Conservation (phyloP, 2,329 filamentous ascomycete species). For the Aureobasidium sp. region DNA sequence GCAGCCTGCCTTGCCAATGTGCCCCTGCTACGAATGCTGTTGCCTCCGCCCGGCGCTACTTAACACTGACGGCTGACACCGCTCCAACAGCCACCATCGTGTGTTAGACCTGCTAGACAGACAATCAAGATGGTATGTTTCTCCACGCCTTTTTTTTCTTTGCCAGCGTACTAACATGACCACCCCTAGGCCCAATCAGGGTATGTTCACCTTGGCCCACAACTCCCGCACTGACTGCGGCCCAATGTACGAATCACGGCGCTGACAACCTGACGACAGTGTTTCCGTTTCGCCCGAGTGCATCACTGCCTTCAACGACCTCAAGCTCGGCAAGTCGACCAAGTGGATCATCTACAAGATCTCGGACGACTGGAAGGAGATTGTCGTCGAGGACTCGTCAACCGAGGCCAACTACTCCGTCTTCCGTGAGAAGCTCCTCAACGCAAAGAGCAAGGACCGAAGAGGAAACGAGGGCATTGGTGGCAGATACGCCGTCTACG, state of each 20-base stretch:
- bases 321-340: slow-evolving; percentile 68
- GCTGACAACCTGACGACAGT: slow-evolving; percentile 36
- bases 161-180: neutral
- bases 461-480: slow-evolving; percentile 48
- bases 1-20: neutral
- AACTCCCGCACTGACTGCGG: slow-evolving; percentile 10
- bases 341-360: slow-evolving; percentile 89
- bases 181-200: slow-evolving; percentile 33
- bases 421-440: slow-evolving; percentile 69
- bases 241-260: neutral
- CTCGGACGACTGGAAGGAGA: slow-evolving; percentile 71
- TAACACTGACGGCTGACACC: slow-evolving; percentile 6
- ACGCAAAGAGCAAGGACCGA: slow-evolving; percentile 63
- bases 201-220: slow-evolving; percentile 25
- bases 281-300: slow-evolving; percentile 65
- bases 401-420: slow-evolving; percentile 57
- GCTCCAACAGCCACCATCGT: slow-evolving; percentile 3
- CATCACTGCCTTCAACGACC: slow-evolving; percentile 62
- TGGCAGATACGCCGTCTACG: slow-evolving; percentile 76
- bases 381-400: slow-evolving; percentile 68
- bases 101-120: slow-evolving; percentile 7
- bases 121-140: slow-evolving; percentile 9
- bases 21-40: neutral
- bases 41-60: slow-evolving; percentile 4
- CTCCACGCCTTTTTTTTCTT: neutral